phyloP scores from a whole-genome alignment of 768 basidiomycete species.

The Auriscalpium microsporum region DNA sequence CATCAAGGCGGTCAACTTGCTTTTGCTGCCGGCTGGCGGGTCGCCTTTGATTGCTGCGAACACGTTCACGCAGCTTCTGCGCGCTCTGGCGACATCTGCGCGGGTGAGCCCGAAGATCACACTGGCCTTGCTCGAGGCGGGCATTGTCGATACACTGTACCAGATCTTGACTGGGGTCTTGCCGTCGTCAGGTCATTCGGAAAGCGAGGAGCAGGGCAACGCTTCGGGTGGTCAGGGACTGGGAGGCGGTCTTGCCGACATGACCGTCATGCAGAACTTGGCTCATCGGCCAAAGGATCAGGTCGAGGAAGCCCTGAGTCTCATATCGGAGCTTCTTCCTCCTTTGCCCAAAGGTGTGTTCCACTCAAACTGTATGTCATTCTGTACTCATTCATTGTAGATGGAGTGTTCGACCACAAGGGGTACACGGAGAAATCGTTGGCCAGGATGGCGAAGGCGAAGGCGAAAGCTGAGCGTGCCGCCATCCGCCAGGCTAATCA shows the following conservation, averaged over 20 bases:
- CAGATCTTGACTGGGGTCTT: conserved; percentile 93
- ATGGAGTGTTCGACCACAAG: conserved; percentile 93
- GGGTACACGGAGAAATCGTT: conserved; percentile 83
- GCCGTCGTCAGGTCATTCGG: conserved; percentile 49
- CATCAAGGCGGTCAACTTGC: conserved; percentile 75
- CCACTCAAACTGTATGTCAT: not conserved
- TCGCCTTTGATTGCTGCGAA: conserved; percentile 79
- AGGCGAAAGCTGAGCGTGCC: conserved; percentile 73
- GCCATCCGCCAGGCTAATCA: conserved; percentile 48
- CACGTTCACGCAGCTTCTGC: conserved; percentile 83
- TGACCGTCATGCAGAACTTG: conserved; percentile 97
- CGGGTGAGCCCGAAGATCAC: conserved; percentile 85
- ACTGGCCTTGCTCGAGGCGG: conserved; percentile 79
- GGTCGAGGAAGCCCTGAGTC: conserved; percentile 85
- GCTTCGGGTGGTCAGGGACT: conserved; percentile 64
- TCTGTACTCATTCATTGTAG: conserved; percentile 29
- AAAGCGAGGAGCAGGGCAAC: conserved; percentile 52
- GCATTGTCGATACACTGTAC: conserved; percentile 86
- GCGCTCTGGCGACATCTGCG: conserved; percentile 81
- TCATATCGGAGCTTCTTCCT: conserved; percentile 88
- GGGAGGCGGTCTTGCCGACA: conserved; percentile 85
- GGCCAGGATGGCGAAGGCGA: conserved; percentile 66
- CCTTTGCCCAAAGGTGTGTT: conserved; percentile 80
- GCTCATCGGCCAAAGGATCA: conserved; percentile 96
- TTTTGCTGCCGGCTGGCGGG: conserved; percentile 79